A percentile compares a stretch with the other conserved stretches of the same genome.
Evolutionary conservation across 148 eudicot species (phyloP).

Genomic region (Pouteria glomerata): DNA sequence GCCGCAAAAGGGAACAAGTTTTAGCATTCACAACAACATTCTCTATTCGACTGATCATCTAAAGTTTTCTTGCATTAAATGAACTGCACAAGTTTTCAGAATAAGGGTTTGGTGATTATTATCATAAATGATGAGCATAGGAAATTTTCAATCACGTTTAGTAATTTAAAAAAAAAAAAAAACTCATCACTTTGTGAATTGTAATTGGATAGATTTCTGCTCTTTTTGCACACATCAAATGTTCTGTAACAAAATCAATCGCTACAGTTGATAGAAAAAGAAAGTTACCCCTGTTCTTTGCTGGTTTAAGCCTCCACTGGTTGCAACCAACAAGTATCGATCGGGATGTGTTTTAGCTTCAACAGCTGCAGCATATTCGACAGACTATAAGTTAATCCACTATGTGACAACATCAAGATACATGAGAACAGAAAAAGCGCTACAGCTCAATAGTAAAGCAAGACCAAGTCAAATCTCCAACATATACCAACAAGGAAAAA

Average conservation of each 20-base stretch:
- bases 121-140: not conserved
- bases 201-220: not conserved
- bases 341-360: slow-evolving; percentile 53
- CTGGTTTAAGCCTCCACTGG: slow-evolving; percentile 93
- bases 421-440: not conserved
- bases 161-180: not conserved
- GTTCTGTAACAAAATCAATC: not conserved
- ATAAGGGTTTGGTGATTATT: not conserved
- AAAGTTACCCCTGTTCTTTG: slow-evolving; percentile 90
- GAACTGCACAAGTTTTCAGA: slow-evolving; percentile 4
- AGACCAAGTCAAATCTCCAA: slow-evolving; percentile 1
- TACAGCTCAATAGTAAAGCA: not conserved
- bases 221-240: not conserved
- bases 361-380: slow-evolving; percentile 37
- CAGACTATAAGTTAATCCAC: slow-evolving; percentile 4
- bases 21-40: not conserved
- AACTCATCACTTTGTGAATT: not conserved
- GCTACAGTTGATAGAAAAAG: not conserved
- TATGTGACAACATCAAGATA: not conserved
- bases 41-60: not conserved
- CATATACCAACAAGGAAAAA: not conserved
- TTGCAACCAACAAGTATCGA: slow-evolving; percentile 66
- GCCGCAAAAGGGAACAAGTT: slow-evolving; percentile 13
- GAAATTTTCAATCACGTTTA: not conserved
- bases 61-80: not conserved